Conservation (phyloP, 257 asterid species). For the Solanum chiquidenum region DNA sequence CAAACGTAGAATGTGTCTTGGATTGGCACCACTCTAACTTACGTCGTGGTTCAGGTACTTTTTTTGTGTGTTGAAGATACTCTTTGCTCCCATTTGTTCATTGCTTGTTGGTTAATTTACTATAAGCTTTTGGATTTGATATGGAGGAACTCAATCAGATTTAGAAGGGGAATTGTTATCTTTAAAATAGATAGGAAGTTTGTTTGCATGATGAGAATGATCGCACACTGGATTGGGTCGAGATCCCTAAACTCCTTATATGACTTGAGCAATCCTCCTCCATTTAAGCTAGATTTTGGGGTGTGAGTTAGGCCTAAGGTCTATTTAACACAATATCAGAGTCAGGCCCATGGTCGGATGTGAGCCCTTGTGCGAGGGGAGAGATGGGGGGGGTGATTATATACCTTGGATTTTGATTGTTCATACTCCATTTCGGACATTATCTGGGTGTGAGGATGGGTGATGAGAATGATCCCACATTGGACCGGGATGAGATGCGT, state of each 20-base stretch:
- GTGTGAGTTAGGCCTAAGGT: background rate
- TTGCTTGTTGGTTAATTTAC: background rate
- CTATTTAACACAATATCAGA: background rate
- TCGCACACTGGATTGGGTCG: background rate
- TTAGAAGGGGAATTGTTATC: background rate
- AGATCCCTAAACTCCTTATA: too few species aligned
- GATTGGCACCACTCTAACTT: conserved; percentile 94
- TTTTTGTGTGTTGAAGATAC: background rate
- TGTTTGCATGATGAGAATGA: background rate
- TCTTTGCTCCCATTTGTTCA: background rate
- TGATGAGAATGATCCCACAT: background rate
- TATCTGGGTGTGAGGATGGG: background rate
- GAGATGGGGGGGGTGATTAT: background rate
- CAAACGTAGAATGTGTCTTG: conserved; percentile 63
- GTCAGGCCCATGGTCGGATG: background rate
- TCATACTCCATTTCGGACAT: background rate
- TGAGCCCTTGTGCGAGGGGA: background rate
- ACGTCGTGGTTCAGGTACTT: conserved; percentile 74
- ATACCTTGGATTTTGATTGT: background rate
- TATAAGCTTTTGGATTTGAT: background rate
- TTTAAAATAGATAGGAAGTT: background rate
- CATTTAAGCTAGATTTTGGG: background rate
- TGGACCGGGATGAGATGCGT: rapidly evolving
- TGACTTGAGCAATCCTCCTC: background rate
- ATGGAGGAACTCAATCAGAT: background rate